Percentiles rank a stretch among this genome's conserved stretches.
These are phyloP conservation scores for Aureobasidium lini DNA, from an alignment of 2,329 filamentous ascomycete genomes.

Conservation along the genomic window DNA sequence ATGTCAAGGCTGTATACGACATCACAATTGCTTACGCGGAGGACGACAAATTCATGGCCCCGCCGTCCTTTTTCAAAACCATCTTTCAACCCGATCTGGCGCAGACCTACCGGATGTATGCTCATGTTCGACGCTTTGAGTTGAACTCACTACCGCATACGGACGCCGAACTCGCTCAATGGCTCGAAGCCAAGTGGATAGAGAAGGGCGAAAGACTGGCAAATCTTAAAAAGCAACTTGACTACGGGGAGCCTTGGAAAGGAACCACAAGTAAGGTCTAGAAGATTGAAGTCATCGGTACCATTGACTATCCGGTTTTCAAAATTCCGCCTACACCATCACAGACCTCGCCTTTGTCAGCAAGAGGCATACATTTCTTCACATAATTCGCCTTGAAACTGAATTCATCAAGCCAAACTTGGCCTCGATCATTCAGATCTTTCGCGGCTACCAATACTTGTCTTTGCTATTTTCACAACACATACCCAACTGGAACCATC, in stretches of 20 bases:
- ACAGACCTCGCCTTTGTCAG: background rate
- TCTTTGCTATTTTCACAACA: background rate
- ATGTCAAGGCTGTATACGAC: slow-evolving; percentile 32
- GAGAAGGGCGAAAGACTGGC: slow-evolving; percentile 30
- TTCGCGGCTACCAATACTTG: no score
- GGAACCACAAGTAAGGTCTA: background rate
- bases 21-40: slow-evolving; percentile 33
- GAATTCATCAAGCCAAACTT: no score
- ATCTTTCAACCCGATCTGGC: slow-evolving; percentile 22
- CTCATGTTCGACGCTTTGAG: slow-evolving; percentile 27
- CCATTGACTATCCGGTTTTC: background rate
- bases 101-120: slow-evolving; percentile 25
- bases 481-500: background rate
- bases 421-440: no score
- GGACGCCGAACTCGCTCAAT: slow-evolving; percentile 25
- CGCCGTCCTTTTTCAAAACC: slow-evolving; percentile 28
- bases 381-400: background rate
- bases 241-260: slow-evolving; percentile 5
- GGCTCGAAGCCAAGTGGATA: slow-evolving; percentile 31
- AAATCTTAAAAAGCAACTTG: slow-evolving; percentile 12
- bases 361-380: background rate
- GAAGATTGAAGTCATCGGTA: background rate
- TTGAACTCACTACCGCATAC: slow-evolving; percentile 23
- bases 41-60: slow-evolving; percentile 22
- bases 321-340: background rate